Conservation (phyloP, 2,329 filamentous ascomycete genomes). For the Aureobasidium sp. region DNA sequence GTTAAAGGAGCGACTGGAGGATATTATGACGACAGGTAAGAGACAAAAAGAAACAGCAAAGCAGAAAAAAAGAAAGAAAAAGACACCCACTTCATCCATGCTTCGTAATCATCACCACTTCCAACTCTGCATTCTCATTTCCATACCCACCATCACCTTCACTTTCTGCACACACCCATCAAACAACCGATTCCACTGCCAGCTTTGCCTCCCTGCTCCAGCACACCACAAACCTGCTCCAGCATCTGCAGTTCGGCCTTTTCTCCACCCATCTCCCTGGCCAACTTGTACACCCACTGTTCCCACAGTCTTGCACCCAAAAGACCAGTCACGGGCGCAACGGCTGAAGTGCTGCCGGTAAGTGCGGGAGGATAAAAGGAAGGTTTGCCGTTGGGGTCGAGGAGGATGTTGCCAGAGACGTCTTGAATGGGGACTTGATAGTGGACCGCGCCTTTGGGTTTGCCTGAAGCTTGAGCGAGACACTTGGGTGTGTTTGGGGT, state of each 20-base stretch:
- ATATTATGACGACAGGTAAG: neutral
- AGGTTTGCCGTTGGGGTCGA: slow-evolving; percentile 22
- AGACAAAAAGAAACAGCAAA: neutral
- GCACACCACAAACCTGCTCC: slow-evolving; percentile 47
- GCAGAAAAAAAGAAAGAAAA: neutral
- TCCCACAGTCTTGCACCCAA: slow-evolving; percentile 90
- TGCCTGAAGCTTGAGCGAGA: too few species aligned
- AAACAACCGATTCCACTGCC: slow-evolving; percentile 52
- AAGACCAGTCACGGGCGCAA: slow-evolving; percentile 59
- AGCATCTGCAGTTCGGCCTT: slow-evolving; percentile 48
- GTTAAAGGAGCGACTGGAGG: neutral
- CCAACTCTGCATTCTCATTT: neutral
- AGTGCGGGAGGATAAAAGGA: slow-evolving; percentile 23
- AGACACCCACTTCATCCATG: neutral
- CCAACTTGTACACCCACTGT: slow-evolving; percentile 83
- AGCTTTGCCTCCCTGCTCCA: slow-evolving; percentile 51
- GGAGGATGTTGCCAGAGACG: slow-evolving; percentile 25
- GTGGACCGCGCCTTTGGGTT: neutral
- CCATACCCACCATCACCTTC: neutral
- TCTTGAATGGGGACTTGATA: slow-evolving; percentile 6
- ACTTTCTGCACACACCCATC: slow-evolving; percentile 38
- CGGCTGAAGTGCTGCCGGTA: slow-evolving; percentile 27
- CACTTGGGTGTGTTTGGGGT: neutral
- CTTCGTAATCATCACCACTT: neutral
- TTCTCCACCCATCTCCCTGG: slow-evolving; percentile 63